A percentile compares a stretch with the other conserved stretches of the same genome.
These are phyloP conservation scores for Hydrangea macrophylla DNA, from an alignment of 148 eudicot genomes.

Conservation along the genomic window DNA sequence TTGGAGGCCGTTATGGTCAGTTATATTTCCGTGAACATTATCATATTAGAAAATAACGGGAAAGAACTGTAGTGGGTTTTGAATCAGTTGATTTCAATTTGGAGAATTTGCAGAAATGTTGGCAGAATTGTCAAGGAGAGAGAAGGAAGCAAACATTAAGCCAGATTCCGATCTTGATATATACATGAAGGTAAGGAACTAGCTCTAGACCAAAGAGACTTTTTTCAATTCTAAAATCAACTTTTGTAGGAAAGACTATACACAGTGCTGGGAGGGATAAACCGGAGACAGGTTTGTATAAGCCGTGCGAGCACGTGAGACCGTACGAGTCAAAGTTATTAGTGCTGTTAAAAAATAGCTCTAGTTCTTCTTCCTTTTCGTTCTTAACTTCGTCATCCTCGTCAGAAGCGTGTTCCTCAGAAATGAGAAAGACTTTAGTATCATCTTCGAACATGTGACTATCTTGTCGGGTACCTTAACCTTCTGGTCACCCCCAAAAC, in stretches of 20 bases:
- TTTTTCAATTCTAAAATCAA: neutral
- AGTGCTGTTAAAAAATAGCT: too few species aligned
- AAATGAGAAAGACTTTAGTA: too few species aligned
- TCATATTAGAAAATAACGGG: neutral
- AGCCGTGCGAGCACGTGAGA: too few species aligned
- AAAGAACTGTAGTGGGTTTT: neutral
- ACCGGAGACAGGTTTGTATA: neutral
- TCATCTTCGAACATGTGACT: too few species aligned
- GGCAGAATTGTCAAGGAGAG: conserved; percentile 24
- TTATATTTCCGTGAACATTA: neutral
- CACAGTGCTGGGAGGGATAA: neutral
- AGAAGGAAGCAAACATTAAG: too few species aligned
- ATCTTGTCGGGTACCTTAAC: too few species aligned
- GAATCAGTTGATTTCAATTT: neutral
- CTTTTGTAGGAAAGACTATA: neutral
- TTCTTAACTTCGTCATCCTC: too few species aligned
- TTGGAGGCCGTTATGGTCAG: conserved; percentile 25
- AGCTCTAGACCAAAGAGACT: too few species aligned
- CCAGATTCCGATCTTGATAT: conserved; percentile 20
- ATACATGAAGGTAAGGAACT: conserved; percentile 29
- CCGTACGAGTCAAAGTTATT: too few species aligned
- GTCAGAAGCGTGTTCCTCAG: too few species aligned
- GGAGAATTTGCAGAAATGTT: conserved; percentile 22
- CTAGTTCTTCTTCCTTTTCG: too few species aligned
- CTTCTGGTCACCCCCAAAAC: too few species aligned